A percentile compares a stretch with the other conserved stretches of the same genome.
phyloP scores from a whole-genome alignment of 164 flowering plant genomes.

The Echeveria elegans region DNA sequence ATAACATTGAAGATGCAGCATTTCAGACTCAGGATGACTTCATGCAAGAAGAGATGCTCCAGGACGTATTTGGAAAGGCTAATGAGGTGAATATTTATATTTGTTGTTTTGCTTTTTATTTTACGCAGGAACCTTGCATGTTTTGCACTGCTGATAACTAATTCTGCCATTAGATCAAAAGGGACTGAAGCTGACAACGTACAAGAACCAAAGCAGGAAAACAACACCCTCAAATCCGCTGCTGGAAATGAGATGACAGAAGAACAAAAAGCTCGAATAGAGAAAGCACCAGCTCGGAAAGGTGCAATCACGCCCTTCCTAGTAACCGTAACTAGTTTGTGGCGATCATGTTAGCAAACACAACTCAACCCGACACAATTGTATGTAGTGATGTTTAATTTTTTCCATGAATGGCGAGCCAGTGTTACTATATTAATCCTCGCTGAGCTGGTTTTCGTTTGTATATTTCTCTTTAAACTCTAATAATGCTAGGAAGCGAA shows the following conservation, averaged over 20 bases:
- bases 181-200: conserved; percentile 1
- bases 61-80: conserved; percentile 31
- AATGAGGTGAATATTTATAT: conserved; percentile 31
- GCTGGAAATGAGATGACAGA: conserved; percentile 24
- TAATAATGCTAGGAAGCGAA: not conserved
- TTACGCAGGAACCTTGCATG: not conserved
- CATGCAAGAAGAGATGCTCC: conserved; percentile 39
- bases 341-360: not conserved
- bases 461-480: not conserved
- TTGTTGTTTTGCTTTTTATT: not conserved
- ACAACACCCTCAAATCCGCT: conserved; percentile 12
- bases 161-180: not conserved
- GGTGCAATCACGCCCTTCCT: not conserved
- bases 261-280: conserved; percentile 59
- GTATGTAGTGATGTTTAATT: not conserved
- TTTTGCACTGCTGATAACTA: not conserved
- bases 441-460: not conserved
- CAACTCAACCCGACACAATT: not conserved
- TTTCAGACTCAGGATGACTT: conserved; percentile 22
- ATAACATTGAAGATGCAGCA: conserved; percentile 17
- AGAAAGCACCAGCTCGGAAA: conserved; percentile 49
- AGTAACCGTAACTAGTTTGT: not conserved
- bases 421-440: not conserved
- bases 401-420: not conserved
- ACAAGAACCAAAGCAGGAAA: conserved; percentile 13